A percentile compares a stretch with the other conserved stretches of the same genome.
phyloP scores from a whole-genome alignment of 2,329 filamentous ascomycete genomes.

The Emergomyces orientalis region DNA sequence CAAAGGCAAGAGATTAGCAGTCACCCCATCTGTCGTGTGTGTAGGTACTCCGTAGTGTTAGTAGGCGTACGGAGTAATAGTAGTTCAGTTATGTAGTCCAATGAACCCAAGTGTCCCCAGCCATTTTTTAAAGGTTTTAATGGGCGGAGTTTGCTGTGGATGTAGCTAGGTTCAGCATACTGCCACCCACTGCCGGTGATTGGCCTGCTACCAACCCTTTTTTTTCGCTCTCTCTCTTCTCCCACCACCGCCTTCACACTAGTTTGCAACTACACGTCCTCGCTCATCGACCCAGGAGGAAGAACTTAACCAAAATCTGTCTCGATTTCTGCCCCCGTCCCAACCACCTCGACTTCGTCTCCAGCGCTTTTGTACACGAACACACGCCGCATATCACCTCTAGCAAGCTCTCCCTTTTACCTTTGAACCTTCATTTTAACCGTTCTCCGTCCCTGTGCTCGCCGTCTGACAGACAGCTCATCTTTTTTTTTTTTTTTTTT shows the following conservation, averaged over 20 bases:
- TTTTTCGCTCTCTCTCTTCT: neutral
- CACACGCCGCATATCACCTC: neutral
- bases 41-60: too few relatives aligned
- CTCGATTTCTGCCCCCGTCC: constrained; percentile 1
- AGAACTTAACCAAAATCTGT: constrained; percentile 1
- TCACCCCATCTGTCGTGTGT: too few relatives aligned
- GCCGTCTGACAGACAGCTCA: constrained; percentile 2
- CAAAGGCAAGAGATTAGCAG: too few relatives aligned
- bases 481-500: neutral
- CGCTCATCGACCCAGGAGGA: neutral
- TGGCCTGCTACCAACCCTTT: neutral
- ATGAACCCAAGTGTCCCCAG: too few relatives aligned
- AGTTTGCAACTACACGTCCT: too few relatives aligned
- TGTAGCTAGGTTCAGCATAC: neutral
- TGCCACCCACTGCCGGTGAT: neutral
- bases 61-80: too few relatives aligned
- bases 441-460: neutral
- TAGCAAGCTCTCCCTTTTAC: neutral
- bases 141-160: neutral
- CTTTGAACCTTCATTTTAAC: neutral
- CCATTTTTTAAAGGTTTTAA: too few relatives aligned
- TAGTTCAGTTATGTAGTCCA: too few relatives aligned
- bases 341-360: neutral
- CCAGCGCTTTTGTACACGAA: neutral
- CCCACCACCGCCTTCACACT: too few relatives aligned